A percentile compares a stretch with the other conserved stretches of the same genome.
Conservation (phyloP, 1,139 yeast species). For the Pneumocystis sp. region DNA sequence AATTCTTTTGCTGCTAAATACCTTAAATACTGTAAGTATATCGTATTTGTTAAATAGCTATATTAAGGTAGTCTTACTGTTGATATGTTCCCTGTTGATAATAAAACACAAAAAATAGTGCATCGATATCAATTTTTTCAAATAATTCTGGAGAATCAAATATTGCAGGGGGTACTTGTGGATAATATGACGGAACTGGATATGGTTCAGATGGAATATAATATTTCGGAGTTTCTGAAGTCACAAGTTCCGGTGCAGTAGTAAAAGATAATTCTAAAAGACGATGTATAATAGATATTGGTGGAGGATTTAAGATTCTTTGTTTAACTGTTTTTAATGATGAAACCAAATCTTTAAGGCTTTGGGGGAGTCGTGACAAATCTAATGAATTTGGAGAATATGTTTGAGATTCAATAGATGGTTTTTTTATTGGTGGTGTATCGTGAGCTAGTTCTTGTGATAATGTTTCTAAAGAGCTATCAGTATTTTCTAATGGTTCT, state of each 20-base stretch:
- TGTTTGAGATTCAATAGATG: neutral
- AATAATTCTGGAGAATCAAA: constrained; percentile 34
- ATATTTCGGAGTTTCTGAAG: constrained; percentile 72
- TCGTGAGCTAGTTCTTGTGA: neutral
- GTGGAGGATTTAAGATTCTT: constrained; percentile 35
- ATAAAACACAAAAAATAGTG: constrained; percentile 83
- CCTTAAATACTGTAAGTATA: neutral
- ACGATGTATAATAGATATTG: constrained; percentile 41
- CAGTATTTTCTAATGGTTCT: constrained; percentile 16
- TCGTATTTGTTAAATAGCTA: neutral
- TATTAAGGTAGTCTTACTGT: constrained; percentile 30
- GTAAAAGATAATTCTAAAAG: constrained; percentile 61
- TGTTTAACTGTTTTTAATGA: constrained; percentile 33
- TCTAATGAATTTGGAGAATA: neutral
- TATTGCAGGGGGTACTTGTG: constrained; percentile 58
- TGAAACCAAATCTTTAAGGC: constrained; percentile 33
- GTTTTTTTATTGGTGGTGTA: neutral
- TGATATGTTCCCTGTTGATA: constrained; percentile 56
- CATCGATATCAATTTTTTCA: constrained; percentile 68
- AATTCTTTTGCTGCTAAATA: constrained; percentile 69
- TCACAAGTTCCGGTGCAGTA: constrained; percentile 86
- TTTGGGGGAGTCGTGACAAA: constrained; percentile 29
- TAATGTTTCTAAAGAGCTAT: constrained; percentile 19
- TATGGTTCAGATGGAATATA: constrained; percentile 76
- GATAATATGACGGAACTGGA: constrained; percentile 82